Evolutionary conservation across 208 protist genomes (phyloP), one percentile per base, ranked within the genome.

Genomic region (Leishmania amazonensis): DNA sequence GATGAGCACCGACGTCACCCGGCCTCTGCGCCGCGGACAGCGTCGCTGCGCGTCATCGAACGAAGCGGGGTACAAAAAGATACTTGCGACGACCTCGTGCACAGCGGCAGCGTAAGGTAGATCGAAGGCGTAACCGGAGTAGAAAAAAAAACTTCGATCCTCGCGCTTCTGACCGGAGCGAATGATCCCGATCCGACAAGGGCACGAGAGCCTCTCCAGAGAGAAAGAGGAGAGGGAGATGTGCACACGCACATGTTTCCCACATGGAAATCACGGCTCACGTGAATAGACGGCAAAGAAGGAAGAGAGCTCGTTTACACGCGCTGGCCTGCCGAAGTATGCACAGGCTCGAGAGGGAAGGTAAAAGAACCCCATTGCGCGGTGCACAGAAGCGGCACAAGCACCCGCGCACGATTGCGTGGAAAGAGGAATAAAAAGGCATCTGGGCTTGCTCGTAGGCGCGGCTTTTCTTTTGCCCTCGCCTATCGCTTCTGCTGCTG

Each of bases 1-100:
- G 62, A 90, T 89, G 85, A 89, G 87, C 79, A 93, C 89, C 45
- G 87, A 93, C 5, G 83, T 88, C 65, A 86, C 68, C 54, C 83
- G 83, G 71, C 87, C 87, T 6, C 76, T 81, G 78, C 84, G 80
- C 64, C 81, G 85, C 51, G 72, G 73, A 31, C 65, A 84, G 60
- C 79, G 76, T 68, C 74, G 62, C 49, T 65, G 74, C 70, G 73
- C 76, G 7, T 65, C 74, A 1, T 75, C 72, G 40, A 47, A 47
- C 49, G 77, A 81, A 28, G 51, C 58, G 17, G 38, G 57, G 0
- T 21, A 8, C 38, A 81, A 86, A 54, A 82, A 79, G 58, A 7
- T 72, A 6, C 64, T 70, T 42, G 15, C 57, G 40, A 58, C 54
- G 54, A 3, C 51, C 8, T 62, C 72, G 31, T 76, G 72, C 31